A percentile compares a stretch with the other conserved stretches of the same genome.
These are phyloP conservation scores for Fistulifera pelliculosa DNA, from an alignment of 108 stramenopile species.

Conservation along the genomic window DNA sequence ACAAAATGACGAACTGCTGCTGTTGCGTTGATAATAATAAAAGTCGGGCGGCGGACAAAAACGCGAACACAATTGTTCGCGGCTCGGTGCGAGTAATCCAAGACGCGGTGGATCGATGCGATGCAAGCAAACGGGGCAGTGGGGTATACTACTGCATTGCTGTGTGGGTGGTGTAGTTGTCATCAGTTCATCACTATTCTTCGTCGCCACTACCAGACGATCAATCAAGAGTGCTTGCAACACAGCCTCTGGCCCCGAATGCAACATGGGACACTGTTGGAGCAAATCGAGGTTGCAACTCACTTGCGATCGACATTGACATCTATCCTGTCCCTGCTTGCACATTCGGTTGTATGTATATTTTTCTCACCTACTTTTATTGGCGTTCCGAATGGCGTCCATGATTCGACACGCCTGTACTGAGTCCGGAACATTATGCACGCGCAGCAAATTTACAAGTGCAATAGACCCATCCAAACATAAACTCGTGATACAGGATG, in stretches of 20 bases:
- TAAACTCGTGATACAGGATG: conserved; percentile 61
- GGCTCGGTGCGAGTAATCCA: conserved; percentile 45
- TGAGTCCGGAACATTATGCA: conserved; percentile 82
- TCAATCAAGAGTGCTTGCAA: conserved; percentile 52
- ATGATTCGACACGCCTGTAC: conserved; percentile 61
- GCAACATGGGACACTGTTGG: conserved; percentile 28
- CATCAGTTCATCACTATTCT: neutral
- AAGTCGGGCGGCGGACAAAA: conserved; percentile 39
- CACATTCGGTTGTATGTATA: too few species aligned
- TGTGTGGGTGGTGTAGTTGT: conserved; percentile 1
- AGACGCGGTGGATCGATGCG: conserved; percentile 58
- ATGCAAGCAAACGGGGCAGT: conserved; percentile 77
- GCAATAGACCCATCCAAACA: conserved; percentile 24
- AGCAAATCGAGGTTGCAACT: conserved; percentile 17
- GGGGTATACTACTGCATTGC: conserved; percentile 21
- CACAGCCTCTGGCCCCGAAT: conserved; percentile 26
- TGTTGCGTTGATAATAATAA: conserved; percentile 1
- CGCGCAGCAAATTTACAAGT: conserved; percentile 73
- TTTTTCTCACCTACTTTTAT: too few species aligned
- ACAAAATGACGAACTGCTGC: conserved; percentile 22
- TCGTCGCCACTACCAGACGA: conserved; percentile 23
- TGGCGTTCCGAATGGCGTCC: conserved; percentile 52
- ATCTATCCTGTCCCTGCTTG: too few species aligned
- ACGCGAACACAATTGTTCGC: conserved; percentile 53
- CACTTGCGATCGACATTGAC: too few species aligned